A percentile compares a stretch with the other conserved stretches of the same genome.
phyloP scores from a whole-genome alignment of 2,329 filamentous ascomycete genomes.

The Neonectria hederae region DNA sequence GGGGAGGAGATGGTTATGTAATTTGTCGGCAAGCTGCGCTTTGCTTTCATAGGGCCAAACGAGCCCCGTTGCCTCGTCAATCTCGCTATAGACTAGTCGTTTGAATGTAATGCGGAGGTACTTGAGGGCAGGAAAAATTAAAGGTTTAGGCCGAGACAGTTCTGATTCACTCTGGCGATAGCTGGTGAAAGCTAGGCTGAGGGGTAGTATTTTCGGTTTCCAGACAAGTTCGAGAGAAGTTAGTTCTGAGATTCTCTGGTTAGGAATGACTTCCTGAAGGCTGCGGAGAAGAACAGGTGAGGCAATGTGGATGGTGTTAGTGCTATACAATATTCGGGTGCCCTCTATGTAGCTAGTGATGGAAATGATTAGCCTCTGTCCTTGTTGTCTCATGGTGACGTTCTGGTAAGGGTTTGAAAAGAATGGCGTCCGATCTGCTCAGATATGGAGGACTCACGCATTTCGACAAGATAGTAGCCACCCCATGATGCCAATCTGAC shows the following conservation, averaged over 20 bases:
- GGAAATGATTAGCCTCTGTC: neutral
- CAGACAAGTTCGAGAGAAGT: conserved; percentile 30
- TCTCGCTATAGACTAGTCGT: conserved; percentile 15
- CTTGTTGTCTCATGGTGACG: neutral
- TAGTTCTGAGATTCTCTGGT: conserved; percentile 25
- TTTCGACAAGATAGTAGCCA: conserved; percentile 44
- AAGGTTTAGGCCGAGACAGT: neutral
- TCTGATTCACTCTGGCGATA: neutral
- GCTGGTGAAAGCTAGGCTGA: conserved; percentile 18
- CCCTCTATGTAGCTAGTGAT: conserved; percentile 40
- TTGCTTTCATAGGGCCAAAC: conserved; percentile 27
- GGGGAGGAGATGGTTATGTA: conserved; percentile 19
- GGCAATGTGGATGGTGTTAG: conserved; percentile 41
- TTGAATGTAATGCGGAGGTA: conserved; percentile 28
- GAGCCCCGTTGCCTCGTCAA: conserved; percentile 25
- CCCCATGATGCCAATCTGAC: conserved; percentile 43
- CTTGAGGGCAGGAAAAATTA: conserved; percentile 23
- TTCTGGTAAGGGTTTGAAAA: neutral
- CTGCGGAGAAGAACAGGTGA: conserved; percentile 27
- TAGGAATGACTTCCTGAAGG: conserved; percentile 26
- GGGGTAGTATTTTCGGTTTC: conserved; percentile 21
- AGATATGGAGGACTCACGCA: conserved; percentile 29
- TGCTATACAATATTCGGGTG: conserved; percentile 40
- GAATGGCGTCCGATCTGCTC: too few relatives aligned
- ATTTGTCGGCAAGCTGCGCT: conserved; percentile 13